These are phyloP conservation scores for Spergularia azorica DNA, from an alignment of 179 eudicot species.

Conservation along the genomic window DNA sequence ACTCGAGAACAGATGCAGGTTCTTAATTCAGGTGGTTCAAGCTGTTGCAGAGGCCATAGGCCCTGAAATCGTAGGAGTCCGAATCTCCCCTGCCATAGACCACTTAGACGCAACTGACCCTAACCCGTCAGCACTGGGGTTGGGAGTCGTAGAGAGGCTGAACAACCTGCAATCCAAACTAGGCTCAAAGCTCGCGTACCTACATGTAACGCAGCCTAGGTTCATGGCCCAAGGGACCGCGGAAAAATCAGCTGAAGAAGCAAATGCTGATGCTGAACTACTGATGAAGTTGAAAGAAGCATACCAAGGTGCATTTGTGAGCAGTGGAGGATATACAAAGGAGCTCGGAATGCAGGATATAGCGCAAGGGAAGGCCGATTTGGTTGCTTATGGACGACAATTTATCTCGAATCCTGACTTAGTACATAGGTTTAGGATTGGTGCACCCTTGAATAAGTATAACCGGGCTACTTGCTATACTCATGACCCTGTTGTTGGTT, in stretches of 20 bases:
- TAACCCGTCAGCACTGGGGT: conserved; percentile 62
- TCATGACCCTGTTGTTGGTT: conserved; percentile 70
- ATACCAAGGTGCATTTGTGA: conserved; percentile 59
- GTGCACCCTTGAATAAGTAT: conserved; percentile 62
- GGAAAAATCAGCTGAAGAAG: conserved; percentile 39
- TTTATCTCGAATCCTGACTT: conserved; percentile 79
- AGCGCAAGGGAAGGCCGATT: conserved; percentile 64
- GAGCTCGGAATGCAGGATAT: conserved; percentile 61
- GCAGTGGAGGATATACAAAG: conserved; percentile 66
- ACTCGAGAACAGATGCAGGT: conserved; percentile 41
- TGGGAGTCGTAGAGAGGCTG: conserved; percentile 57
- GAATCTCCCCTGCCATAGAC: conserved; percentile 77
- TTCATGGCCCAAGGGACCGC: conserved; percentile 58
- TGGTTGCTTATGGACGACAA: conserved; percentile 64
- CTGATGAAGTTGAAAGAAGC: conserved; percentile 50
- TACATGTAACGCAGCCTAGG: conserved; percentile 74
- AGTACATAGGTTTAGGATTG: conserved; percentile 52
- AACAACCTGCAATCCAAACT: conserved; percentile 47
- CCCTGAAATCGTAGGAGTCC: conserved; percentile 45
- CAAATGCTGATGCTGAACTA: conserved; percentile 21
- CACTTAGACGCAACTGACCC: conserved; percentile 72
- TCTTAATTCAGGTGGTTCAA: conserved; percentile 27
- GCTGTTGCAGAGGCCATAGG: conserved; percentile 39
- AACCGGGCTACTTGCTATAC: conserved; percentile 62
- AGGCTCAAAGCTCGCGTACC: conserved; percentile 55